phyloP scores from a whole-genome alignment of 2,329 filamentous ascomycete genomes.

The Thermomyces lanuginosus region DNA sequence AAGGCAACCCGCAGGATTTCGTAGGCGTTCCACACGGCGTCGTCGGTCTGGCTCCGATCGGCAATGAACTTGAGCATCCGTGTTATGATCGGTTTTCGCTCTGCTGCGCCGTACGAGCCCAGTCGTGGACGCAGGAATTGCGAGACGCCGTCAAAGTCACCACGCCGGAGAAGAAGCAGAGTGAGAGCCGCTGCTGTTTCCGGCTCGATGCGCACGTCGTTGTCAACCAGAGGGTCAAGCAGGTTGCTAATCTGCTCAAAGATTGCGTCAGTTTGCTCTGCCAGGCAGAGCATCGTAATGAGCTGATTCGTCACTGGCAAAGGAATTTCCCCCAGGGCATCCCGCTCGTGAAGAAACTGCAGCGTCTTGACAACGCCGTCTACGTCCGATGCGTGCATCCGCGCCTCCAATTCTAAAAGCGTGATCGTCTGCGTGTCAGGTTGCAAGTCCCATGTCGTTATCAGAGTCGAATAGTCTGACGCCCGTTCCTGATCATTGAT shows the following conservation, averaged over 20 bases:
- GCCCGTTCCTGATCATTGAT: constrained; percentile 54
- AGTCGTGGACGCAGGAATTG: constrained; percentile 60
- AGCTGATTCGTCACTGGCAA: constrained; percentile 53
- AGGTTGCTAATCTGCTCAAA: constrained; percentile 59
- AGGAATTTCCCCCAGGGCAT: constrained; percentile 41
- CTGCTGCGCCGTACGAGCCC: constrained; percentile 28
- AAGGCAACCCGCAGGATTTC: constrained; percentile 43
- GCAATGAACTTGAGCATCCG: constrained; percentile 53
- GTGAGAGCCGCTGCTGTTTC: constrained; percentile 60
- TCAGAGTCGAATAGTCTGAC: constrained; percentile 55
- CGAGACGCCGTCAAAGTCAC: constrained; percentile 62
- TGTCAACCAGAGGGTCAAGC: constrained; percentile 55
- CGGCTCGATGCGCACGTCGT: constrained; percentile 52
- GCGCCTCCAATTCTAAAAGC: constrained; percentile 54
- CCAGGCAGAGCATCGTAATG: constrained; percentile 49
- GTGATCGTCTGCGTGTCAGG: constrained; percentile 56
- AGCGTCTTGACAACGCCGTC: constrained; percentile 42
- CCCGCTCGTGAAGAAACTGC: constrained; percentile 35
- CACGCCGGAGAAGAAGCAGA: constrained; percentile 54
- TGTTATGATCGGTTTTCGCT: constrained; percentile 50
- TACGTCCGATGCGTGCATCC: constrained; percentile 55
- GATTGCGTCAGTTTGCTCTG: constrained; percentile 37
- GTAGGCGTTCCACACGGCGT: constrained; percentile 46
- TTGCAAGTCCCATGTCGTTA: constrained; percentile 46
- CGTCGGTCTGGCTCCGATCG: constrained; percentile 43